Evolutionary conservation across 192 early-diverging fungal genomes (phyloP).

Genomic region (Nowakowskiella sp.): DNA sequence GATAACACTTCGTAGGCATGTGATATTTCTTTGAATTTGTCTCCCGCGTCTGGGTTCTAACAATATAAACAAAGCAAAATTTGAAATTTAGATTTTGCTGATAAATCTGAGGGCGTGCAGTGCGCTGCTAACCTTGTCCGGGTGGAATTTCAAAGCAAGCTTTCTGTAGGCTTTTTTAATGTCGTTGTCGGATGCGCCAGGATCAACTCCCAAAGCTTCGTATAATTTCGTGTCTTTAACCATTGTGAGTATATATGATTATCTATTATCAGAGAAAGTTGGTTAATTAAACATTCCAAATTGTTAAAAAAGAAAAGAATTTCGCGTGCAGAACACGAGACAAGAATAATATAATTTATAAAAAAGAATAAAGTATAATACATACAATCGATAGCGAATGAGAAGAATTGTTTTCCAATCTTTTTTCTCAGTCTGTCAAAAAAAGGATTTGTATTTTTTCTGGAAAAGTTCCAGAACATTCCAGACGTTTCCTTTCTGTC

Average conservation of each 20-base stretch:
- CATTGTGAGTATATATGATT: slow-evolving; percentile 35
- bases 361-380: too few relatives aligned
- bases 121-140: slow-evolving; percentile 68
- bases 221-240: slow-evolving; percentile 85
- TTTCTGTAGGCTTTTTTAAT: slow-evolving; percentile 99
- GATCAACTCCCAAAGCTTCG: slow-evolving; percentile 76
- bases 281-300: too few relatives aligned
- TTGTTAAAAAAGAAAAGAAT: too few relatives aligned
- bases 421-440: too few relatives aligned
- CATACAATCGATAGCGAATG: too few relatives aligned
- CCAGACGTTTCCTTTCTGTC: too few relatives aligned
- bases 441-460: too few relatives aligned
- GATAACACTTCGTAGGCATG: slow-evolving; percentile 96
- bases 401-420: too few relatives aligned
- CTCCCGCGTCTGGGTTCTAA: slow-evolving; percentile 79
- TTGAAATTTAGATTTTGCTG: slow-evolving; percentile 7
- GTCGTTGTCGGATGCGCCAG: slow-evolving; percentile 68
- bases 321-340: too few relatives aligned
- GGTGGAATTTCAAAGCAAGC: slow-evolving; percentile 88
- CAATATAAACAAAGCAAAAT: neutral
- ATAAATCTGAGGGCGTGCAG: neutral
- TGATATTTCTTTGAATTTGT: slow-evolving; percentile 97
- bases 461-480: too few relatives aligned
- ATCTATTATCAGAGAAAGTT: too few relatives aligned
- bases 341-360: too few relatives aligned